Percentiles rank a stretch among this genome's conserved stretches.
These are phyloP conservation scores for Epichloe coenophiala DNA, from an alignment of 2,329 filamentous ascomycete species.

Conservation along the genomic window DNA sequence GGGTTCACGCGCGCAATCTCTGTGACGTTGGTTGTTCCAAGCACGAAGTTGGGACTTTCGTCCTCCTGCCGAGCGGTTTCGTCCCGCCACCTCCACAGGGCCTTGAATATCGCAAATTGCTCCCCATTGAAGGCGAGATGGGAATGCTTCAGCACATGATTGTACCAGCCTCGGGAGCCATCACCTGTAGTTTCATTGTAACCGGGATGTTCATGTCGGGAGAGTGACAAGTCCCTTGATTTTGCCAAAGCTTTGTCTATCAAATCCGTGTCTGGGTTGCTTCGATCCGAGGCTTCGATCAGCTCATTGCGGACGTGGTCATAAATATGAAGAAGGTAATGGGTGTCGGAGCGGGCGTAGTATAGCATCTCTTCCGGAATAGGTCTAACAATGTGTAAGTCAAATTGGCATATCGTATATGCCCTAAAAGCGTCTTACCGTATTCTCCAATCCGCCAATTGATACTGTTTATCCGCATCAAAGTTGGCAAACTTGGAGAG, in stretches of 20 bases:
- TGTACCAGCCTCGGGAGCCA: conserved; percentile 73
- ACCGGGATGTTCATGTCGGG: conserved; percentile 61
- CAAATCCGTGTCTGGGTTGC: conserved; percentile 43
- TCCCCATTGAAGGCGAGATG: conserved; percentile 50
- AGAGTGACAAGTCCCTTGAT: conserved; percentile 69
- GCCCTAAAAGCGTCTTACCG: conserved; percentile 34
- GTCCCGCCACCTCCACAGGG: conserved; percentile 85
- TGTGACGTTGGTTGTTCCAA: conserved; percentile 64
- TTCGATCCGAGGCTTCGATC: conserved; percentile 49
- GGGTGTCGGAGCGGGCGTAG: conserved; percentile 94
- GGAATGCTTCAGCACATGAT: conserved; percentile 51
- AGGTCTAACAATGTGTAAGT: conserved; percentile 38
- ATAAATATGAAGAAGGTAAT: conserved; percentile 90
- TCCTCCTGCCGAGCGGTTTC: conserved; percentile 69
- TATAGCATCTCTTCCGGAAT: conserved; percentile 81
- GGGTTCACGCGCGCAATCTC: conserved; percentile 68
- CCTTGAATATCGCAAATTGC: conserved; percentile 80
- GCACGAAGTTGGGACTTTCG: conserved; percentile 69
- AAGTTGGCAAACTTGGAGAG: conserved; percentile 81
- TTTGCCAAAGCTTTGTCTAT: conserved; percentile 61
- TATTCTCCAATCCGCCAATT: conserved; percentile 90
- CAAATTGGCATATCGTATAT: neutral
- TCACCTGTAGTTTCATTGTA: conserved; percentile 65
- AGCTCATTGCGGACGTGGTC: conserved; percentile 87
- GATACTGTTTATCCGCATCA: conserved; percentile 90